These are phyloP conservation scores for Vaccinium darrowii DNA, from an alignment of 148 eudicot genomes.

Conservation along the genomic window DNA sequence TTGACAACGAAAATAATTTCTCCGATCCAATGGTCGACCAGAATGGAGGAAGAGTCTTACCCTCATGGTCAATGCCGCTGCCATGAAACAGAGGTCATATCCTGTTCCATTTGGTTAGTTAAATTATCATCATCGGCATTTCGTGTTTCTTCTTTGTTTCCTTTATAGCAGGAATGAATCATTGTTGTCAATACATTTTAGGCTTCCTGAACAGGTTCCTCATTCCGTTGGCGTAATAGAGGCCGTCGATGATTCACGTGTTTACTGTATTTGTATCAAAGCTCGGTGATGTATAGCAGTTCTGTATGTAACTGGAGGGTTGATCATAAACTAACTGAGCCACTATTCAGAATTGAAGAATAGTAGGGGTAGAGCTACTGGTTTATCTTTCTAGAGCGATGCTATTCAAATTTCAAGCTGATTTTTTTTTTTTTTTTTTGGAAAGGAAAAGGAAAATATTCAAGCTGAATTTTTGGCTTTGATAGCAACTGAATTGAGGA, in stretches of 20 bases:
- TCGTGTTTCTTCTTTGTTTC: background rate
- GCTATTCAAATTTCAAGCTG: background rate
- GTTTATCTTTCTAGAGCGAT: background rate
- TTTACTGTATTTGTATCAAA: background rate
- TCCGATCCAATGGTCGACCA: slow-evolving; percentile 6
- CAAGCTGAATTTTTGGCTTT: too few relatives aligned
- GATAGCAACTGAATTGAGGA: too few relatives aligned
- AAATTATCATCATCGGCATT: slow-evolving; percentile 11
- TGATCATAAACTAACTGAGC: background rate
- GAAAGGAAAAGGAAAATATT: too few relatives aligned
- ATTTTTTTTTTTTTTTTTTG: background rate
- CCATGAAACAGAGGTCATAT: background rate
- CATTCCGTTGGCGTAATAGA: background rate
- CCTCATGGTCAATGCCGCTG: slow-evolving; percentile 48
- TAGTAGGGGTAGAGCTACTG: background rate
- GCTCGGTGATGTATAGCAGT: background rate
- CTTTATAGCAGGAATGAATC: background rate
- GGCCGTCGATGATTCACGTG: background rate
- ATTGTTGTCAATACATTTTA: background rate
- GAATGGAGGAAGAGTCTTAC: slow-evolving; percentile 51
- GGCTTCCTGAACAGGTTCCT: background rate
- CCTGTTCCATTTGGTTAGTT: background rate
- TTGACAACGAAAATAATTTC: slow-evolving; percentile 30
- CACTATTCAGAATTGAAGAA: background rate
- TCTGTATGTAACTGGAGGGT: background rate